A percentile compares a stretch with the other conserved stretches of the same genome.
Evolutionary conservation across 2,329 filamentous ascomycete species (phyloP).

Genomic region (Rachicladosporium sp.): DNA sequence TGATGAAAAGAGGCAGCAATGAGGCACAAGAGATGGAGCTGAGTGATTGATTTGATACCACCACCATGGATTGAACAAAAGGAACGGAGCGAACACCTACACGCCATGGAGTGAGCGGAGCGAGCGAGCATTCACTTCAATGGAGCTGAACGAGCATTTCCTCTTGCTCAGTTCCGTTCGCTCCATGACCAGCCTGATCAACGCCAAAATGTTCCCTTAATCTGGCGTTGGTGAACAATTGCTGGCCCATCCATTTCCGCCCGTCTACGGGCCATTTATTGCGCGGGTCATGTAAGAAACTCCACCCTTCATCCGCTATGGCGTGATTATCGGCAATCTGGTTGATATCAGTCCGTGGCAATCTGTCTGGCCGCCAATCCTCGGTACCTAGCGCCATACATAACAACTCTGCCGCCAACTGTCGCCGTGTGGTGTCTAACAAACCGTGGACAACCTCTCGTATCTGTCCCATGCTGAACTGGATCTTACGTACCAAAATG

Average conservation of each 20-base stretch:
- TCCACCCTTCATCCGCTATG: slow-evolving; percentile 4
- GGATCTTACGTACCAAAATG: background rate
- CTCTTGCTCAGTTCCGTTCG: too few relatives aligned
- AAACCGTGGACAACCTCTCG: slow-evolving; percentile 1
- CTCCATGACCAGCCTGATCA: background rate
- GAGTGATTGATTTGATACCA: too few relatives aligned
- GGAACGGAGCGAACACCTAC: too few relatives aligned
- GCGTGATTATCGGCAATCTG: slow-evolving; percentile 1
- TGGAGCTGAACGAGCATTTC: too few relatives aligned
- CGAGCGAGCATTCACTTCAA: too few relatives aligned
- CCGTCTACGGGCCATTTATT: slow-evolving; percentile 5
- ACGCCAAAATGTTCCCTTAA: slow-evolving; percentile 1
- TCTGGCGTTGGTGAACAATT: slow-evolving; percentile 3
- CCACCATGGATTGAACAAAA: too few relatives aligned
- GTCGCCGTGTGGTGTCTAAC: background rate
- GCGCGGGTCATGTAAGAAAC: slow-evolving; percentile 6
- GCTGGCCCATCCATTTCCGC: slow-evolving; percentile 4
- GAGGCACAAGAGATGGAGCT: too few relatives aligned
- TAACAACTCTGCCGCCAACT: slow-evolving; percentile 1
- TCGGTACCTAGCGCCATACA: background rate
- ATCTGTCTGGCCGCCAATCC: background rate
- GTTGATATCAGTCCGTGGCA: background rate
- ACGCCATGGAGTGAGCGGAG: too few relatives aligned
- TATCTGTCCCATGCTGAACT: slow-evolving; percentile 1
- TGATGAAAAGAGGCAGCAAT: too few relatives aligned